Conservation (phyloP, 192 early-diverging fungal genomes). For the Coemansia sp. region DNA sequence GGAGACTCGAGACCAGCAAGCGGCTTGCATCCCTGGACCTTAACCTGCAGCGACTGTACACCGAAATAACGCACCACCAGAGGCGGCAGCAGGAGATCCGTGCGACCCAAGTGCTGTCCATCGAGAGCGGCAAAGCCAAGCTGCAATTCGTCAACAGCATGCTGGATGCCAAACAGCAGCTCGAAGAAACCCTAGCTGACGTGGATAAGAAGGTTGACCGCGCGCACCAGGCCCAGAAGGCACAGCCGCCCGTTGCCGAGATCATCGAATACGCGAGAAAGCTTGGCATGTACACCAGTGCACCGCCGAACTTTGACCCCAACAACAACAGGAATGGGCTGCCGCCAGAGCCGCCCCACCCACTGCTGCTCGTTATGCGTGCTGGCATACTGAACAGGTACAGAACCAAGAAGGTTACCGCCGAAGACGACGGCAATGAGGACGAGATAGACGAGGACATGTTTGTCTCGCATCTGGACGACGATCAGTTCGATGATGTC, state of each 20-base stretch:
- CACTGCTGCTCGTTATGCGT: conserved; percentile 51
- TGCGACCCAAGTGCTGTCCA: conserved; percentile 25
- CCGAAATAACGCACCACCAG: conserved; percentile 42
- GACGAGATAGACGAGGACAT: conserved; percentile 28
- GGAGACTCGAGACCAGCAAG: conserved; percentile 8
- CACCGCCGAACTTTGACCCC: conserved; percentile 56
- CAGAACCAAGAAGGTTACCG: conserved; percentile 24
- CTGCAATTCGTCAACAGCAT: conserved; percentile 39
- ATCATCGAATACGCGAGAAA: conserved; percentile 55
- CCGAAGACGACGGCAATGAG: conserved; percentile 8
- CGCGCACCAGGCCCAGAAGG: conserved; percentile 11
- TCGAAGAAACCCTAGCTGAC: conserved; percentile 27
- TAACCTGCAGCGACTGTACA: conserved; percentile 29
- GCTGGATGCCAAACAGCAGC: conserved; percentile 38
- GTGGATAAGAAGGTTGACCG: conserved; percentile 18
- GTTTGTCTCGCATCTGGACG: conserved; percentile 29
- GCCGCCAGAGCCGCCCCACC: conserved; percentile 53
- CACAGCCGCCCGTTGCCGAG: conserved; percentile 24
- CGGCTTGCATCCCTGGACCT: conserved; percentile 29
- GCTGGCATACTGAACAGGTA: conserved; percentile 49
- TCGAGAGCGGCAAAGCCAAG: conserved; percentile 37
- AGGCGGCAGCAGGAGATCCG: conserved; percentile 46
- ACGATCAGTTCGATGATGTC: conserved; percentile 41
- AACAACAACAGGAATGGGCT: conserved; percentile 13
- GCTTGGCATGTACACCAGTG: conserved; percentile 51